A percentile compares a stretch with the other conserved stretches of the same genome.
These are phyloP conservation scores for Flaveria robusta DNA, from an alignment of 129 eudicot genomes.

Conservation along the genomic window DNA sequence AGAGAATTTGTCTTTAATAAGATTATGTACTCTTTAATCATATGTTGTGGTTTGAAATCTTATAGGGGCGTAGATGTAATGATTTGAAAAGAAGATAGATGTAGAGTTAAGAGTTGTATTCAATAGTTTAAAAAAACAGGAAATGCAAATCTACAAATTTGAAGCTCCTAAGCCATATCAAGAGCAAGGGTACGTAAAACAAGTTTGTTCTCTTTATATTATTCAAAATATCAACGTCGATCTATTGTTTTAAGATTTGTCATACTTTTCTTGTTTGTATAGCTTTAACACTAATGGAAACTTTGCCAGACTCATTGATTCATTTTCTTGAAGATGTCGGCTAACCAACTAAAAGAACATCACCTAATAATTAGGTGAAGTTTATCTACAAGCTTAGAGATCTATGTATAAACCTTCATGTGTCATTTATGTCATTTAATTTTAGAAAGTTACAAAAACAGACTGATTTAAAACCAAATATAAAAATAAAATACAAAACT, in stretches of 20 bases:
- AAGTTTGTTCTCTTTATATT: neutral
- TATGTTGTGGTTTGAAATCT: too few relatives aligned
- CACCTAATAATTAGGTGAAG: neutral
- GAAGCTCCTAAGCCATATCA: neutral
- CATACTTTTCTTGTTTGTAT: too few relatives aligned
- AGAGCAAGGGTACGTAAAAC: neutral
- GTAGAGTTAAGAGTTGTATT: too few relatives aligned
- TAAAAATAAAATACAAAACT: neutral
- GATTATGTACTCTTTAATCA: too few relatives aligned
- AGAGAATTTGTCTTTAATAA: too few relatives aligned
- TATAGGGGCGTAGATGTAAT: too few relatives aligned
- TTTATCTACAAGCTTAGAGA: neutral
- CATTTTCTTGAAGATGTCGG: neutral
- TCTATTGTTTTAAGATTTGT: conserved; percentile 5
- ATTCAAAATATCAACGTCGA: too few relatives aligned
- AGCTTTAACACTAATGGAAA: neutral
- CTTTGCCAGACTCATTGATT: neutral
- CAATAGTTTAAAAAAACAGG: neutral
- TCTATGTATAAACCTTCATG: neutral
- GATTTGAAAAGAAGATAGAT: too few relatives aligned
- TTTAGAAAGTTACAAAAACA: neutral
- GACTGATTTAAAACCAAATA: neutral
- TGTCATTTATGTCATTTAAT: neutral
- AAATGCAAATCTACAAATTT: too few relatives aligned
- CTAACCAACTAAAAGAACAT: neutral